A percentile compares a stretch with the other conserved stretches of the same genome.
Conservation (phyloP, 169 alveolate genomes). For the Neospora caninum region DNA sequence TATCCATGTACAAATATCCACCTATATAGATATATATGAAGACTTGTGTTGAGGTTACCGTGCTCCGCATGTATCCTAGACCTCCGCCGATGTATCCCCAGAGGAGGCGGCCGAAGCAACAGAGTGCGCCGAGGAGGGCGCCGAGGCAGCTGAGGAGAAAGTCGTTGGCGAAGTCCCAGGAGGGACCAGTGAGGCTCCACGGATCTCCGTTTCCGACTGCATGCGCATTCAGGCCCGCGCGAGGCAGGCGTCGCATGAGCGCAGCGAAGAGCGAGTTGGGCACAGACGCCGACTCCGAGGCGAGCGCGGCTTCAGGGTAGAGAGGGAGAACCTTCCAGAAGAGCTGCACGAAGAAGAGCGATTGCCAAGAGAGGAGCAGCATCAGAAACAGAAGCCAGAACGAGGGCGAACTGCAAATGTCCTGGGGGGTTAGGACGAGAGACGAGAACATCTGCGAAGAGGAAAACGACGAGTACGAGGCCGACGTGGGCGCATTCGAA, state of each 20-base stretch:
- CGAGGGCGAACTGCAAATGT: constrained; percentile 62
- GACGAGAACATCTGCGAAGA: constrained; percentile 51
- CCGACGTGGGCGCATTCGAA: not conserved
- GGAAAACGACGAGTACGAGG: not conserved
- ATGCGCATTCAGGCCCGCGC: not conserved
- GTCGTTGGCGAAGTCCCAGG: constrained; percentile 51
- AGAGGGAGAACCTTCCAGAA: constrained; percentile 65
- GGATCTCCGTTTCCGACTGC: not conserved
- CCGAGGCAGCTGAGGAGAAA: constrained; percentile 55
- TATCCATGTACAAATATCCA: not conserved
- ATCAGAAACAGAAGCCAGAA: constrained; percentile 66
- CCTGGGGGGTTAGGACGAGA: constrained; percentile 67
- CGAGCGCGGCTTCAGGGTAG: not conserved
- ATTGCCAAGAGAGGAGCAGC: constrained; percentile 67
- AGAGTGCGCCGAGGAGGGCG: constrained; percentile 61
- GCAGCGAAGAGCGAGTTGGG: not conserved
- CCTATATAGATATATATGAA: not conserved
- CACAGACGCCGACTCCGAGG: not conserved
- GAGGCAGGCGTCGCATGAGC: not conserved
- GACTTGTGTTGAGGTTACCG: not conserved
- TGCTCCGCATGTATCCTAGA: constrained; percentile 59
- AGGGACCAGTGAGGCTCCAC: not conserved
- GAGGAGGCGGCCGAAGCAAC: constrained; percentile 62
- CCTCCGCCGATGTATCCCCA: constrained; percentile 66
- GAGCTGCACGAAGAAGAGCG: constrained; percentile 56